Evolutionary conservation across 148 eudicot species (phyloP), one percentile per base, ranked within the genome.

Genomic region (Heliosperma pusillum): DNA sequence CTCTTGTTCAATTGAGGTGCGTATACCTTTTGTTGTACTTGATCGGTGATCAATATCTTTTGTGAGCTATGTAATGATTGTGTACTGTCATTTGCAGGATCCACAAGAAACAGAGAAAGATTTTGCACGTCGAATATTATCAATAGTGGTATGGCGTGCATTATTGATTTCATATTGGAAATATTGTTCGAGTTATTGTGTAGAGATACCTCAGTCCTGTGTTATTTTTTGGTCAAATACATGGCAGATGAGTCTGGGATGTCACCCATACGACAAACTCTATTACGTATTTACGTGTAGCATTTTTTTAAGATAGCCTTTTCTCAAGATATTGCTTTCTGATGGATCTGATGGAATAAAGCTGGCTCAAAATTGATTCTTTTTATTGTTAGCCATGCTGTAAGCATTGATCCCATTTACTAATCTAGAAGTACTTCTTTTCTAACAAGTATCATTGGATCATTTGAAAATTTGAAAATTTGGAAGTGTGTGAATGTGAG

Each of bases 1-100:
- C 78, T 87, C 98, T 7, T 94, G 97, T 83, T 86, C 75, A 66
- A 81, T 94, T 81, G 96, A 94, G 98, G 98, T 93, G 73, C 66
- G 83, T 52, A 76, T 70, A 73, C 55, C n/a, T 44, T 79, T 2
- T 62, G 44, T 52, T 60, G 42, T 30, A 13, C 45, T 76, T 78
- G 16, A 55, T 62, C 72, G 55, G 8, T 71, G 69, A 76, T 78
- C 67, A 58, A 66, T 79, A 19, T 53, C 57, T 68, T 69, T 16
- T 50, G 20, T 56, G 74, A 69, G 60, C 58, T 45, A 7, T 61
- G 33, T 15, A 40, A 58, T 76, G 71, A 75, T 75, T n/a, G 33
- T 42, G n/a, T 63, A 45, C 29, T 67, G 57, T 73, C 60, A 55
- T 42, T 57, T 80, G 68, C 83, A 94, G 97, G 98, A 94, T 81